Conservation (phyloP, 2,329 filamentous ascomycete species). For the Fonsecaea nubica region DNA sequence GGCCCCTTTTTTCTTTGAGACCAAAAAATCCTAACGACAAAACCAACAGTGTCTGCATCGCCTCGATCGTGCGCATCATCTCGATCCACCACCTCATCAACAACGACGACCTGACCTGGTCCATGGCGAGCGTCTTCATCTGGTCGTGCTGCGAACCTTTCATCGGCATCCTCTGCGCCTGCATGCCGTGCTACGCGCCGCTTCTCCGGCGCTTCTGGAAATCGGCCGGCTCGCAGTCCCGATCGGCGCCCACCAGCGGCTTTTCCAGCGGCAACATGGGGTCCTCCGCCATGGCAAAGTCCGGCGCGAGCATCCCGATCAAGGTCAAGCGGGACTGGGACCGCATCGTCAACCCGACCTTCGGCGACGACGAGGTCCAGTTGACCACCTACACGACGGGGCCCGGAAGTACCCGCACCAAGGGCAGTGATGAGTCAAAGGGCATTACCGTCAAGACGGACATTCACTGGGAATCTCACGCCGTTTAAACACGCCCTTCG, state of each 20-base stretch:
- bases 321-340: constrained; percentile 18
- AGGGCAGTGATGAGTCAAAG: constrained; percentile 19
- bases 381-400: constrained; percentile 12
- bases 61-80: constrained; percentile 17
- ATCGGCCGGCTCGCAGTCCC: constrained; percentile 16
- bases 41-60: constrained; percentile 14
- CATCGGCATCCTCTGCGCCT: constrained; percentile 21
- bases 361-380: constrained; percentile 17
- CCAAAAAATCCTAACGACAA: constrained; percentile 17
- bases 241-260: constrained; percentile 17
- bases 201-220: constrained; percentile 18
- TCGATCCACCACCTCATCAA: constrained; percentile 18
- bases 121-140: constrained; percentile 21
- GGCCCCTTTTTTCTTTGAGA: no score
- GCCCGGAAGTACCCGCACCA: constrained; percentile 15
- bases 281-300: constrained; percentile 12
- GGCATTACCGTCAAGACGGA: constrained; percentile 12
- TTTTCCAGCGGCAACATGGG: constrained; percentile 16
- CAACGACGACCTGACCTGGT: constrained; percentile 18
- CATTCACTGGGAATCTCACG: constrained; percentile 20
- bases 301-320: constrained; percentile 16
- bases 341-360: constrained; percentile 19
- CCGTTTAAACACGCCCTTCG: constrained; percentile 3
- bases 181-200: constrained; percentile 19
- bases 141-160: constrained; percentile 20